These are phyloP conservation scores for Syzygium jambos DNA, from an alignment of 345 rosid genomes.

Conservation along the genomic window DNA sequence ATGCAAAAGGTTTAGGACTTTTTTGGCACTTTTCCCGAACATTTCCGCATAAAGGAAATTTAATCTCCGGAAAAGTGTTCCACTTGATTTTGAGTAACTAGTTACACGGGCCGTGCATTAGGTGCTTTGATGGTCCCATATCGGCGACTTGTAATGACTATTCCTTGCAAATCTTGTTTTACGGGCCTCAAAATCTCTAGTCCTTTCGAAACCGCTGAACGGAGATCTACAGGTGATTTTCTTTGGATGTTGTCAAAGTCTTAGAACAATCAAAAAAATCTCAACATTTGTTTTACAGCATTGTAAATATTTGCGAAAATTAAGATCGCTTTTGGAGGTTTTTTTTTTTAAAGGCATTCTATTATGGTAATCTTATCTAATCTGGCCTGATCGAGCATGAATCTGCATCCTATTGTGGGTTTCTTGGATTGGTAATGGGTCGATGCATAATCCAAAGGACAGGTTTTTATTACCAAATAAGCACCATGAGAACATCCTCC, in stretches of 20 bases:
- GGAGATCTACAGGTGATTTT: not conserved
- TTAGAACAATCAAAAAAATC: not conserved
- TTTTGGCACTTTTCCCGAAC: too few relatives aligned
- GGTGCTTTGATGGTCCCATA: too few relatives aligned
- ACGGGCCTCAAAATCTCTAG: too few relatives aligned
- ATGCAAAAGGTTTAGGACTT: too few relatives aligned
- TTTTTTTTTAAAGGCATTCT: not conserved
- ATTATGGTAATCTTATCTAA: not conserved
- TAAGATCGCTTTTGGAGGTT: not conserved
- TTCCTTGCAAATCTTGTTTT: not conserved
- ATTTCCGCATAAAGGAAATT: not conserved
- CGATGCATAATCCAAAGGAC: not conserved
- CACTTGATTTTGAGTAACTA: not conserved
- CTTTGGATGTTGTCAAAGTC: not conserved
- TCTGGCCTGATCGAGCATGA: not conserved
- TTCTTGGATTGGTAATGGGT: not conserved
- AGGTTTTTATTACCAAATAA: not conserved
- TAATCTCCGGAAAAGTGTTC: not conserved
- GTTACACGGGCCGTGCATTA: not conserved
- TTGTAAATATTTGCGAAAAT: not conserved
- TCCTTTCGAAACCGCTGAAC: too few relatives aligned
- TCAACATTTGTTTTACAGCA: not conserved
- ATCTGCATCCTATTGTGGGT: not conserved
- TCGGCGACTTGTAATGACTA: not conserved
- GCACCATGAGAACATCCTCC: not conserved